phyloP scores from a whole-genome alignment of 805 yeast species.

The Saturnispora dispora region DNA sequence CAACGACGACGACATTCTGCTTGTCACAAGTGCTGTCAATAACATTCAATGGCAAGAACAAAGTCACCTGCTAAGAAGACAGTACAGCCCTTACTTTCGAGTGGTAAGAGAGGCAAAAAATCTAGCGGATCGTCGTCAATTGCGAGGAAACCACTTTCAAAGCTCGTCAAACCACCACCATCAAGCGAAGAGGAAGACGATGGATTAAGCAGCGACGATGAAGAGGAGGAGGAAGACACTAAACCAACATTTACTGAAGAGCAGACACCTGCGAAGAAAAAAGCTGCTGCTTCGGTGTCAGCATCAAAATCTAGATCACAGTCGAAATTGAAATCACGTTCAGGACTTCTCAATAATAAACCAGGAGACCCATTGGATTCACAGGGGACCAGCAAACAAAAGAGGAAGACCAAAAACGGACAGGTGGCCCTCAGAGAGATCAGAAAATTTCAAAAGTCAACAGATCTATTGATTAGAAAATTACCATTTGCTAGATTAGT shows the following conservation, averaged over 20 bases:
- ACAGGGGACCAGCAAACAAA: constrained; percentile 19
- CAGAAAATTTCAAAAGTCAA: constrained; percentile 54
- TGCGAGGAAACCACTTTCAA: not conserved
- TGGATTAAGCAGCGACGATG: not conserved
- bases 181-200: constrained; percentile 8
- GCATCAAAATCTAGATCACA: not conserved
- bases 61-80: constrained; percentile 5
- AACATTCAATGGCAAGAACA: constrained; percentile 1
- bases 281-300: not conserved
- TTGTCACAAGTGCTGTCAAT: not conserved
- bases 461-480: constrained; percentile 59
- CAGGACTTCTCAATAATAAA: constrained; percentile 37
- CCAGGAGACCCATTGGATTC: constrained; percentile 42
- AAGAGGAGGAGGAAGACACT: not conserved
- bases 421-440: constrained; percentile 61
- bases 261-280: not conserved
- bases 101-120: not conserved
- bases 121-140: not conserved
- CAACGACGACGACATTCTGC: not conserved
- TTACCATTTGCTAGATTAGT: constrained; percentile 73
- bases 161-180: constrained; percentile 7
- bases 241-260: not conserved
- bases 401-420: constrained; percentile 49
- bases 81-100: not conserved
- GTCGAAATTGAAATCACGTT: constrained; percentile 1